Evolutionary conservation across 768 basidiomycete genomes (phyloP), one percentile per base, ranked within the genome.

Genomic region (Xerocomellus amylosporus): DNA sequence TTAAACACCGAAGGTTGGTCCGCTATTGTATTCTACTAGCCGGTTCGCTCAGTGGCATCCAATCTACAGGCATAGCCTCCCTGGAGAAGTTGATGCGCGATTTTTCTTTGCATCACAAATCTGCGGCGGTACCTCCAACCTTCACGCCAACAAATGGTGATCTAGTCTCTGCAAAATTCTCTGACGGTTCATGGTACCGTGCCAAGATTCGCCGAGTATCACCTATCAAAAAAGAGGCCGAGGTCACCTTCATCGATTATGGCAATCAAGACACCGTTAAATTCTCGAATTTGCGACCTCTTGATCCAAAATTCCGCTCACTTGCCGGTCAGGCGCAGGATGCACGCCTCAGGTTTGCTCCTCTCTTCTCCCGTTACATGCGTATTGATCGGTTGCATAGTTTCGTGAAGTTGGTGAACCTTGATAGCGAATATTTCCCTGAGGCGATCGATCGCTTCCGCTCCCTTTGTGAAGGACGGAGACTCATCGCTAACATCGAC

Each of bases 401-500:
- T 67, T 98, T 98, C 68, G 77, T 98, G 56, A 92, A 89, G 69
- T 80, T 96, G 34, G 84, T 86, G 19, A 83, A 84, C 17, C 74
- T 83, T 9, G 85, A 88, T 9, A 93, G 87, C 69, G 97, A 99
- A 56, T 97, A 98, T 72, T 83, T 87, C 46, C 66, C 74, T 1
- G 96, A 98, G 54, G 89, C 95, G 4, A 68, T 93, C 45, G 87
- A 91, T 46, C 86, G 90, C 46, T 98, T 98, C 85, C 84, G 87
- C 24, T 71, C 79, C 15, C 76, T 94, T 19, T 90, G 88, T 60
- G 93, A 94, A 72, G 93, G 92, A n/a, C 87, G 93, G 49, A 94
- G 94, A 65, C 79, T 98, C n/a, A 77, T 98, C 46, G 97, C 94
- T n/a, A 98, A 95, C 73, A 77, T 94, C 54, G 97, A 99, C 70